These are phyloP conservation scores for Cajanus cajan DNA, from an alignment of 306 rosid species.

Conservation along the genomic window DNA sequence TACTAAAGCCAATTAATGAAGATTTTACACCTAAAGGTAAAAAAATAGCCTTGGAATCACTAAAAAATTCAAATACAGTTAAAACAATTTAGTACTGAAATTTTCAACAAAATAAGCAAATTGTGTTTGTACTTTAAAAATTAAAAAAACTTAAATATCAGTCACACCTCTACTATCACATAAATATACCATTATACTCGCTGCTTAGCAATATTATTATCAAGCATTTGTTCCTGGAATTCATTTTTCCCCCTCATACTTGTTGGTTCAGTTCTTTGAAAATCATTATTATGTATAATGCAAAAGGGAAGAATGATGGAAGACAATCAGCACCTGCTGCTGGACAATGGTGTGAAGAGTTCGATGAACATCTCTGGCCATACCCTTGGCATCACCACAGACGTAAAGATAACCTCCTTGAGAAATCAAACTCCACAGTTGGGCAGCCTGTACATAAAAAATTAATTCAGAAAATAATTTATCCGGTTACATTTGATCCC, in stretches of 20 bases:
- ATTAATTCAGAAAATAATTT: conserved; percentile 26
- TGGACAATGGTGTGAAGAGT: conserved; percentile 75
- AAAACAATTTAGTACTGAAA: background rate
- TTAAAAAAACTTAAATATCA: background rate
- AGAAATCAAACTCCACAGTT: conserved; percentile 67
- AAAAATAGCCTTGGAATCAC: background rate
- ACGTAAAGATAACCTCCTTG: conserved; percentile 85
- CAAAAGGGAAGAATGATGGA: conserved; percentile 19
- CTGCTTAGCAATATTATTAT: background rate
- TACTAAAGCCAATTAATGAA: background rate
- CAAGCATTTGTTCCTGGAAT: background rate
- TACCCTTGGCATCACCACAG: conserved; percentile 97
- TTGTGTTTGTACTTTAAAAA: conserved; percentile 1
- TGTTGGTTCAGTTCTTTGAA: background rate
- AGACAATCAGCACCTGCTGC: conserved; percentile 53
- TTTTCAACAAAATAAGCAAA: background rate
- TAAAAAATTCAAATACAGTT: background rate
- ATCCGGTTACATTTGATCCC: conserved; percentile 1
- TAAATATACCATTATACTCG: background rate
- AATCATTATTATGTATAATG: conserved; percentile 12
- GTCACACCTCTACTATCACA: background rate
- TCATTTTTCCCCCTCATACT: background rate
- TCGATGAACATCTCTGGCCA: conserved; percentile 93
- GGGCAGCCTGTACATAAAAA: conserved; percentile 53
- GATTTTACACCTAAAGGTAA: background rate